These are phyloP conservation scores for Tetrahymena elliotti DNA, from an alignment of 73 alveolate genomes.

Conservation along the genomic window DNA sequence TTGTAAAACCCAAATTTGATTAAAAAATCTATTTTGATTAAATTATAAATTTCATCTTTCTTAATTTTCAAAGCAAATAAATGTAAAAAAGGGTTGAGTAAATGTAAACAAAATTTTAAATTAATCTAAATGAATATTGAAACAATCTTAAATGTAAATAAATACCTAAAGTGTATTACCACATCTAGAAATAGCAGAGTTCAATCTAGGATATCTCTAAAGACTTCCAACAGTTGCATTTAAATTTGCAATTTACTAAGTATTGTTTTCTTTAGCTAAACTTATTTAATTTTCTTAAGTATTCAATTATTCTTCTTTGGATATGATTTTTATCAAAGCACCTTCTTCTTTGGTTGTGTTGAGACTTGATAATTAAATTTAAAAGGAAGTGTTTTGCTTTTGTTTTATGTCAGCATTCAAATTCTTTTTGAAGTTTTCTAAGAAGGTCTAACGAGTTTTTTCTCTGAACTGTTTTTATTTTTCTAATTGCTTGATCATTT, in stretches of 20 bases:
- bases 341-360: neutral
- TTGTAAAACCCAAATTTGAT: neutral
- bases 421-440: neutral
- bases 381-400: neutral
- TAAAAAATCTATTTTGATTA: neutral
- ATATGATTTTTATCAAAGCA: too few species aligned
- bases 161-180: neutral
- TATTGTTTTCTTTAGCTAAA: neutral
- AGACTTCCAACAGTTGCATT: neutral
- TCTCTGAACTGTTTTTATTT: neutral
- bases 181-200: neutral
- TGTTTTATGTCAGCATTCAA: neutral
- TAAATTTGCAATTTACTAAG: neutral
- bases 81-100: neutral
- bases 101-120: too few species aligned
- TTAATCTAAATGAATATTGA: too few species aligned
- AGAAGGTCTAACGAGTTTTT: neutral
- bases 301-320: too few species aligned
- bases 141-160: neutral
- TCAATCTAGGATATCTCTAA: neutral
- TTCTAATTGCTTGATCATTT: neutral
- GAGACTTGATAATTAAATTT: neutral
- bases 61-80: neutral
- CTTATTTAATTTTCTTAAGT: neutral
- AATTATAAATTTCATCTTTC: neutral